Base-by-base conservation (phyloP, 805 yeast species). In the Candida xiaguanensis region DNA sequence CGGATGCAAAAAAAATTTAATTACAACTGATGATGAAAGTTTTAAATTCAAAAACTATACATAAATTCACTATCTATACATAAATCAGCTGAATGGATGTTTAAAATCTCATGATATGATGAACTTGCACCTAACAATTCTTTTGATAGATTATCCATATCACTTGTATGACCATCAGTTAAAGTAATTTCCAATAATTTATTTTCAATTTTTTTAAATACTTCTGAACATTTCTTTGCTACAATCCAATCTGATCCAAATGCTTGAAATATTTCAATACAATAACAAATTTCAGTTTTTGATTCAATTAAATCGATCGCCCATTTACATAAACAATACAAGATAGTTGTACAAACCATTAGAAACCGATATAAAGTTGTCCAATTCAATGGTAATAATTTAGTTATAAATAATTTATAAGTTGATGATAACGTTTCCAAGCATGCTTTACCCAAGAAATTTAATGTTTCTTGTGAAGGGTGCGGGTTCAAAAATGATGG, bases 401-500 rank as follows among this genome's bases (percentile, higher is more conserved):
- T 69, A 8, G 69, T 59, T 29, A 67, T 63, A 53, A 69, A 74
- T 3, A 74, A 45, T 30, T 62, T 65, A 53, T 73, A 73, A 1
- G 74, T 69, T 47, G 65, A 69, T 14, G 75, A 66, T 32, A 74
- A 50, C 9, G 71, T 67, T 34, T 72, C 69, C 11, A 73, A 49
- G 39, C 76, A 71, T 12, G 67, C 65, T 30, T 67, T 69, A 0
- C 77, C 74, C 34, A 75, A 45, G 9, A 61, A 56, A n/a, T 67
- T 61, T 25, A 75, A 40, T 5, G 64, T 59, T 16, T 62, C 65
- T 11, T 57, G 46, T 0, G 70, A 54, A 2, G 78, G 76, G 8
- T 57, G 56, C 3, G 80, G 78, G 8, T 67, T 61, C 32, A 75
- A 52, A 29, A 67, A 67, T 3, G 77, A 73, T 4, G 80, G 80